Evolutionary conservation across 306 rosid genomes (phyloP).

Genomic region (Glycine latifolia): DNA sequence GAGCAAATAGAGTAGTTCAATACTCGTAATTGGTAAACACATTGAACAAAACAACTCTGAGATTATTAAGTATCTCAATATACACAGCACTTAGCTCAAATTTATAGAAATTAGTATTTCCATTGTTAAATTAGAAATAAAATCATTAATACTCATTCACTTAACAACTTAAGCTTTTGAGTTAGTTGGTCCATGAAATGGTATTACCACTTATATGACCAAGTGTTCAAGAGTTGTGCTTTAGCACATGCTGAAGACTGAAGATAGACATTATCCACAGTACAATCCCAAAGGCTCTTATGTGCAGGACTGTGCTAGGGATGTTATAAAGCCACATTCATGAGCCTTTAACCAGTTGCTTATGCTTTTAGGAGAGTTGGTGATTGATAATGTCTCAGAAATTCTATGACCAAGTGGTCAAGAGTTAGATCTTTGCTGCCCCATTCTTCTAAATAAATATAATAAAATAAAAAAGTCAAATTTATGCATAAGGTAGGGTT

Average conservation of each 20-base stretch:
- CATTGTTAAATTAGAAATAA: not conserved
- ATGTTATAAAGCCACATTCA: not conserved
- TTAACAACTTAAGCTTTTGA: constrained; percentile 14
- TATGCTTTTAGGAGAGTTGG: not conserved
- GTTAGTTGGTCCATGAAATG: not conserved
- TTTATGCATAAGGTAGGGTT: not conserved
- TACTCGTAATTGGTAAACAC: constrained; percentile 21
- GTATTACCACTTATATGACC: constrained; percentile 3
- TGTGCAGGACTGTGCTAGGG: not conserved
- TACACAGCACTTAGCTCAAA: not conserved
- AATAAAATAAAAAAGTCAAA: not conserved
- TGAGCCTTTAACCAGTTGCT: not conserved
- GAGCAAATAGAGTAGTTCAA: not conserved
- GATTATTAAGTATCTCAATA: constrained; percentile 15
- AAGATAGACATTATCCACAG: not conserved
- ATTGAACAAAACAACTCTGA: constrained; percentile 33
- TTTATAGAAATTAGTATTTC: constrained; percentile 20
- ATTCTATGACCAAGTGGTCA: not conserved
- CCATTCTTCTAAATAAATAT: not conserved
- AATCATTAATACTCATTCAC: not conserved
- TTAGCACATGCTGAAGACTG: not conserved
- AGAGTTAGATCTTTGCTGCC: not conserved
- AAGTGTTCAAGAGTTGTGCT: constrained; percentile 3
- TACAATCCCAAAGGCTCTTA: not conserved
- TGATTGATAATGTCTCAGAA: not conserved